These are phyloP conservation scores for Oidiodendron maius DNA, from an alignment of 495 filamentous ascomycete species.

Conservation along the genomic window DNA sequence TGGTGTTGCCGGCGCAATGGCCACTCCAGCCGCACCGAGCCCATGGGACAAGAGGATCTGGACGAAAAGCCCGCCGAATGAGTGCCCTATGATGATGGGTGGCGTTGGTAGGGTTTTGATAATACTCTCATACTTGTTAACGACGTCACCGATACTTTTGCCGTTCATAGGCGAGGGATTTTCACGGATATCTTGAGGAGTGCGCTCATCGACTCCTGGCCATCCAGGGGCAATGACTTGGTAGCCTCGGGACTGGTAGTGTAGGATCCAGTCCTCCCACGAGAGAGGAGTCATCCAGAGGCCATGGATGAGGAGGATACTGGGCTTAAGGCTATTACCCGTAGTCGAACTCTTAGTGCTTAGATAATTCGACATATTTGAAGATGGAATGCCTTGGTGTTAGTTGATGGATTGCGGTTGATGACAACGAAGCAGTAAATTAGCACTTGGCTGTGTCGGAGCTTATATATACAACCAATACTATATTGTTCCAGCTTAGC, in stretches of 20 bases:
- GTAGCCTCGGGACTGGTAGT: constrained; percentile 12
- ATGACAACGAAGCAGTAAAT: no score
- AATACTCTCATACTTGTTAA: constrained; percentile 13
- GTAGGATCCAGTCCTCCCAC: constrained; percentile 20
- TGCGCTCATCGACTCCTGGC: constrained; percentile 18
- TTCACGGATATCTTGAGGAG: constrained; percentile 8
- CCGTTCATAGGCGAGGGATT: constrained; percentile 12
- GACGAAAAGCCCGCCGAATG: constrained; percentile 18
- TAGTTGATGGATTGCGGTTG: no score
- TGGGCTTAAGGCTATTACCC: no score
- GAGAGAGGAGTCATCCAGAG: constrained; percentile 21
- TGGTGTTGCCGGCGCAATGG: constrained; percentile 14
- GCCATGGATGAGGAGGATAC: constrained; percentile 20
- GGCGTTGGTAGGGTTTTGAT: constrained; percentile 11
- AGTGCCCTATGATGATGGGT: constrained; percentile 21
- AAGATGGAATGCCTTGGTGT: no score
- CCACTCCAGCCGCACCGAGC: constrained; percentile 14
- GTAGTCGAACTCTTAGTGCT: no score
- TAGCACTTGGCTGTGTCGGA: no score
- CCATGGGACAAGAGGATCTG: constrained; percentile 17
- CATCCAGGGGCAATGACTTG: constrained; percentile 17
- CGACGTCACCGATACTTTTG: constrained; percentile 10
- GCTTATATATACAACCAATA: no score
- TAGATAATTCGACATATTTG: no score
- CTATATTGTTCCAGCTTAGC: no score